Evolutionary conservation across 2,329 filamentous ascomycete species (phyloP).

Genomic region (Neopestalotiopsis sp.): DNA sequence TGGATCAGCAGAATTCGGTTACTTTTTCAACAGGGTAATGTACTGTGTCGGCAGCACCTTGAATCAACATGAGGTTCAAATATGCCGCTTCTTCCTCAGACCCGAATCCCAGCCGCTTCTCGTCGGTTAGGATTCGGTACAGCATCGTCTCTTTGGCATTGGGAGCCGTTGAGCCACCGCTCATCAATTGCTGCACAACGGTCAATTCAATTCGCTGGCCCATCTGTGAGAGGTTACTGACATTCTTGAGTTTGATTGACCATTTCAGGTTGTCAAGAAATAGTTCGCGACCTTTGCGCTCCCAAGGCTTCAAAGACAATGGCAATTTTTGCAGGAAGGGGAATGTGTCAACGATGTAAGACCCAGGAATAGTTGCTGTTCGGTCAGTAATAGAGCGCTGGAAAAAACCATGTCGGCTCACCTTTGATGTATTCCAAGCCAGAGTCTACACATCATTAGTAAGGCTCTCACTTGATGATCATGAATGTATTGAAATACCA

Average conservation of each 20-base stretch:
- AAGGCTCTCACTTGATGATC: not conserved
- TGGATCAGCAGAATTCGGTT: not conserved
- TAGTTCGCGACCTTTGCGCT: not conserved
- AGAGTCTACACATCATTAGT: not conserved
- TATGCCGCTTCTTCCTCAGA: not conserved
- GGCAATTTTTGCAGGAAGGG: not conserved
- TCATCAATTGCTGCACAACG: not conserved
- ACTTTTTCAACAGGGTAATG: not conserved
- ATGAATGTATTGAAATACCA: not conserved
- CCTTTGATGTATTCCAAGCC: constrained; percentile 7
- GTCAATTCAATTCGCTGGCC: not conserved
- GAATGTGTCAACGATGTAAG: constrained; percentile 1
- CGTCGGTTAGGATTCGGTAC: constrained; percentile 2
- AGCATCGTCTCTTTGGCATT: constrained; percentile 11
- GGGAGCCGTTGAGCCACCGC: not conserved
- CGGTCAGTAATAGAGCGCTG: not conserved
- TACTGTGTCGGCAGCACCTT: not conserved
- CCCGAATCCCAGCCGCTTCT: constrained; percentile 4
- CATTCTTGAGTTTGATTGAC: not conserved
- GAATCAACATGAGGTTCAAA: not conserved
- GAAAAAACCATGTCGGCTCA: not conserved
- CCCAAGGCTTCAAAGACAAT: not conserved
- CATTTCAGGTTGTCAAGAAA: constrained; percentile 6
- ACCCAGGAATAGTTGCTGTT: not conserved
- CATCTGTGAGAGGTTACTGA: not conserved